A percentile compares a stretch with the other conserved stretches of the same genome.
These are phyloP conservation scores for Neospora caninum DNA, from an alignment of 169 alveolate species.

Conservation along the genomic window DNA sequence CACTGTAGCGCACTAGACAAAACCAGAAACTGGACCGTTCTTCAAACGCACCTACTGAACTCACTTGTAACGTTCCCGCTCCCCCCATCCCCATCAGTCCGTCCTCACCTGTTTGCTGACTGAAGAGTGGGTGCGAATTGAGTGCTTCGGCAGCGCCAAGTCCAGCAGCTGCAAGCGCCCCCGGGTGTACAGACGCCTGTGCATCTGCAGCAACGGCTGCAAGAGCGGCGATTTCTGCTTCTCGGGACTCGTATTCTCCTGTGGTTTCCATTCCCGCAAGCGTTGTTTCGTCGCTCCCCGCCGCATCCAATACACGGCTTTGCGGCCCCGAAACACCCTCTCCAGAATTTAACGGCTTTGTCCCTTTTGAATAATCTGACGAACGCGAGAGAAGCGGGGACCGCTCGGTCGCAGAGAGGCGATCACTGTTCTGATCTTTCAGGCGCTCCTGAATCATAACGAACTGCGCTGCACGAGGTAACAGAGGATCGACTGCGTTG, in stretches of 20 bases:
- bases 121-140: background rate
- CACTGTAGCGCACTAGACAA: too few relatives aligned
- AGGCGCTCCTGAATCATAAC: conserved; percentile 45
- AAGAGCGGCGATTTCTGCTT: conserved; percentile 15
- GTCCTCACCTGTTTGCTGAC: background rate
- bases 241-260: background rate
- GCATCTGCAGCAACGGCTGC: conserved; percentile 40
- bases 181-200: conserved; percentile 16
- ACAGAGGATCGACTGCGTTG: conserved; percentile 34
- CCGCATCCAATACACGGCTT: too few relatives aligned
- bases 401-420: background rate
- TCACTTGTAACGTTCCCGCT: too few relatives aligned
- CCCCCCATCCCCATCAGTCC: too few relatives aligned
- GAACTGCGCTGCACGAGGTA: conserved; percentile 25
- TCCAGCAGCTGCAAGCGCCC: conserved; percentile 21
- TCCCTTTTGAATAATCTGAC: background rate
- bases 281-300: too few relatives aligned
- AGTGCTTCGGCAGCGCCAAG: conserved; percentile 2
- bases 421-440: background rate
- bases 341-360: too few relatives aligned
- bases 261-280: too few relatives aligned
- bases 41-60: too few relatives aligned
- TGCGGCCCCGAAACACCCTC: too few relatives aligned
- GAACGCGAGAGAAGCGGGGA: background rate
- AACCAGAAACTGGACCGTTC: too few relatives aligned